Percentiles rank a stretch among this genome's conserved stretches.
These are phyloP conservation scores for Trichoderma reesei DNA, from an alignment of 495 filamentous ascomycete species.

Conservation along the genomic window DNA sequence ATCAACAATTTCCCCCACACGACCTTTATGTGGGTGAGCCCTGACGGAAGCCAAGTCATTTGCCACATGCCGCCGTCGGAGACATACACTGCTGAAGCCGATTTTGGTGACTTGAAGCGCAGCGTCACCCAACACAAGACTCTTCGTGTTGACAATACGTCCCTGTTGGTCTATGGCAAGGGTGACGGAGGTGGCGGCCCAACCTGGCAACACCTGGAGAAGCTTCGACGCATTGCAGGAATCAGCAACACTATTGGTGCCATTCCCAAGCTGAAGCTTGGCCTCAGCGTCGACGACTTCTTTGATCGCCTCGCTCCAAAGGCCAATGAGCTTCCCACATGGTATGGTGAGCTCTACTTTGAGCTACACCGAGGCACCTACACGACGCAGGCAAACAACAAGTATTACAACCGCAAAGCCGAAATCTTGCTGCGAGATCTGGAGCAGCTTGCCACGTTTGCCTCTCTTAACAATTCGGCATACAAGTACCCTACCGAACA, in stretches of 20 bases:
- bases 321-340: slow-evolving; percentile 77
- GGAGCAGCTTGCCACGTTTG: slow-evolving; percentile 80
- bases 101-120: slow-evolving; percentile 91
- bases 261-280: slow-evolving; percentile 81
- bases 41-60: slow-evolving; percentile 91
- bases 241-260: slow-evolving; percentile 79
- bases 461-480: slow-evolving; percentile 54
- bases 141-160: slow-evolving; percentile 79
- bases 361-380: slow-evolving; percentile 95
- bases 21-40: slow-evolving; percentile 93
- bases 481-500: slow-evolving; percentile 89
- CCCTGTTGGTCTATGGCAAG: slow-evolving; percentile 86
- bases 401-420: slow-evolving; percentile 78
- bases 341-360: slow-evolving; percentile 97
- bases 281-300: slow-evolving; percentile 91
- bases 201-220: slow-evolving; percentile 88
- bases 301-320: slow-evolving; percentile 71
- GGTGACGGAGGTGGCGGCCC: slow-evolving; percentile 94
- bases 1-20: slow-evolving; percentile 99
- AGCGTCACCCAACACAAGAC: slow-evolving; percentile 92
- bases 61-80: slow-evolving; percentile 94
- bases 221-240: slow-evolving; percentile 87
- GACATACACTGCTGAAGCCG: slow-evolving; percentile 88
- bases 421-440: slow-evolving; percentile 80
- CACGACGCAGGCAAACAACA: slow-evolving; percentile 95